Percentiles rank a stretch among this genome's conserved stretches.
phyloP scores from a whole-genome alignment of 176 grass and related monocot genomes.

The Metroxylon sagu region DNA sequence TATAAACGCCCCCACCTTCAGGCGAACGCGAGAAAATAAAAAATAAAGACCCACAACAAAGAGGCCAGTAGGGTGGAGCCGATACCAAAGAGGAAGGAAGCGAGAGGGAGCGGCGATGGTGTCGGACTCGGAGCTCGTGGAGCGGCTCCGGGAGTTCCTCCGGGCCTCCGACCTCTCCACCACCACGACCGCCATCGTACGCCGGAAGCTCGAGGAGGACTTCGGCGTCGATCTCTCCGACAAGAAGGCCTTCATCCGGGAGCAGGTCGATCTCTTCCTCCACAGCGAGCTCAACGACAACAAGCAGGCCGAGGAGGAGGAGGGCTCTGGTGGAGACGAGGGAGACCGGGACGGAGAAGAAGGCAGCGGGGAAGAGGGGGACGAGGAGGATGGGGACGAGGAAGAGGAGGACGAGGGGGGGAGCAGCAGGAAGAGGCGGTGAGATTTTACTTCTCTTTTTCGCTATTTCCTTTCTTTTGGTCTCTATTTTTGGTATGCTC shows the following conservation, averaged over 20 bases:
- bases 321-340: constrained; percentile 10
- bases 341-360: constrained; percentile 15
- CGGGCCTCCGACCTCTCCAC: constrained; percentile 80
- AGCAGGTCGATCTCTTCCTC: constrained; percentile 87
- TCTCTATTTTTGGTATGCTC: too few relatives aligned
- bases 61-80: too few relatives aligned
- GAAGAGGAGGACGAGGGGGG: constrained; percentile 34
- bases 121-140: constrained; percentile 80
- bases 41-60: too few relatives aligned
- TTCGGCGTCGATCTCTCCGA: constrained; percentile 73
- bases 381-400: constrained; percentile 22
- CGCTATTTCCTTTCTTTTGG: too few relatives aligned
- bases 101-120: constrained; percentile 31
- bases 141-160: constrained; percentile 78
- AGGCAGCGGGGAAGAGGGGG: not conserved
- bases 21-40: too few relatives aligned
- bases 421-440: constrained; percentile 68
- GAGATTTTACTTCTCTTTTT: not conserved
- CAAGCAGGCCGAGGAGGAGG: constrained; percentile 20
- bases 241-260: constrained; percentile 90
- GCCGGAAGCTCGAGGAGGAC: constrained; percentile 87
- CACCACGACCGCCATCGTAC: constrained; percentile 63
- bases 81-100: too few relatives aligned
- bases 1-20: too few relatives aligned
- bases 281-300: constrained; percentile 33